Conservation (phyloP, 2,329 filamentous ascomycete genomes). For the Fusarium palustre region DNA sequence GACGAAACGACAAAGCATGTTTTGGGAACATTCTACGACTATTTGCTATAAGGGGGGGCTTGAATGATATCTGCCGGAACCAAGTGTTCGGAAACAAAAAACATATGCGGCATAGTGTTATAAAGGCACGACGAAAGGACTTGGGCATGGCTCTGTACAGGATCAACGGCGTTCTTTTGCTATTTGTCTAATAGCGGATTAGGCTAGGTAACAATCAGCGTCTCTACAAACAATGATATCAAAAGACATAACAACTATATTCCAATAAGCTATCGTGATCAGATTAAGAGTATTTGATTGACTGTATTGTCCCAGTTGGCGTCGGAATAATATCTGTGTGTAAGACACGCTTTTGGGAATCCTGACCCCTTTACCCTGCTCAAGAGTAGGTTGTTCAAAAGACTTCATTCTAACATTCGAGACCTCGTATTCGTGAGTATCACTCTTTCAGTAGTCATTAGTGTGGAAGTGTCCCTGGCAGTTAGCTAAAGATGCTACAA, state of each 20-base stretch:
- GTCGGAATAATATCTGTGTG: neutral
- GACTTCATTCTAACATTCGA: neutral
- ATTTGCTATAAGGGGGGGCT: slow-evolving; percentile 15
- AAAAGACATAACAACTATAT: slow-evolving; percentile 14
- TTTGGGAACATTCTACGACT: slow-evolving; percentile 25
- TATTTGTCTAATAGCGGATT: slow-evolving; percentile 31
- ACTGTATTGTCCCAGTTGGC: neutral
- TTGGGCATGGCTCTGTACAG: slow-evolving; percentile 31
- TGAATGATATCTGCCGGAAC: slow-evolving; percentile 12
- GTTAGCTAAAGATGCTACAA: neutral
- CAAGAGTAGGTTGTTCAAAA: neutral
- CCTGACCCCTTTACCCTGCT: neutral
- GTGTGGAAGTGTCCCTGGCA: neutral
- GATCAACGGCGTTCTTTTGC: slow-evolving; percentile 38
- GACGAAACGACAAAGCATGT: slow-evolving; percentile 29
- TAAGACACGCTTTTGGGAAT: neutral
- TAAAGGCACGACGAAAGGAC: slow-evolving; percentile 6
- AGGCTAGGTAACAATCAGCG: slow-evolving; percentile 32
- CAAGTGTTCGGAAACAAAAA: slow-evolving; percentile 21
- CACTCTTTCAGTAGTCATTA: neutral
- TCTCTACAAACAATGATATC: slow-evolving; percentile 31
- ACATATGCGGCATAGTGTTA: slow-evolving; percentile 17
- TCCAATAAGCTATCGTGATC: neutral
- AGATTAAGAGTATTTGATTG: neutral
- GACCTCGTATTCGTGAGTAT: neutral